Percentiles rank a stretch among this genome's conserved stretches.
These are phyloP conservation scores for Globisporangium uncinulatum DNA, from an alignment of 352 stramenopile genomes.

Conservation along the genomic window DNA sequence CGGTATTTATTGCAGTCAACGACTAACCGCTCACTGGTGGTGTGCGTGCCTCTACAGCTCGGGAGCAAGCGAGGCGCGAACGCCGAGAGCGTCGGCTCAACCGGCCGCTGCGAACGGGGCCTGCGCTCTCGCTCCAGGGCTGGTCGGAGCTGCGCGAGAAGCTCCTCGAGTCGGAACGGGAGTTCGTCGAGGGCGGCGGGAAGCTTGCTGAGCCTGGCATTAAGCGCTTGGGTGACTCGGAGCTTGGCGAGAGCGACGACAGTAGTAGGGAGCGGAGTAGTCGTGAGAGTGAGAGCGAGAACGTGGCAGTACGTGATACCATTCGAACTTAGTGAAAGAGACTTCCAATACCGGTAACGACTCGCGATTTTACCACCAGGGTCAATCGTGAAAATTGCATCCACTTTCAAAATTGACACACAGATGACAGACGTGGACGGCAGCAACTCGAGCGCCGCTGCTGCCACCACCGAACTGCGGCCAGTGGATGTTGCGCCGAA, in stretches of 20 bases:
- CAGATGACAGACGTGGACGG: neutral
- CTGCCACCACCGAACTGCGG: neutral
- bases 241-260: neutral
- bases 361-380: neutral
- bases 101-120: conserved; percentile 5
- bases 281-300: neutral
- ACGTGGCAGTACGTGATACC: neutral
- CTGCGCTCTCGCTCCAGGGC: conserved; percentile 9
- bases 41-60: neutral
- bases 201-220: conserved; percentile 1
- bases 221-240: neutral
- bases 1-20: neutral
- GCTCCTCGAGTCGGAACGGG: conserved; percentile 12
- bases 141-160: conserved; percentile 16
- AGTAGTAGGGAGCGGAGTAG: neutral
- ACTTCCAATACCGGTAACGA: too few species aligned
- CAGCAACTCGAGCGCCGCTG: neutral
- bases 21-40: neutral
- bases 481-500: conserved; percentile 4
- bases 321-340: neutral
- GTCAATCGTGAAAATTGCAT: neutral
- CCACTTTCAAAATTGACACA: too few species aligned
- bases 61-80: conserved; percentile 6
- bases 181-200: conserved; percentile 13
- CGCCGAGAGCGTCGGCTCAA: conserved; percentile 7